phyloP scores from a whole-genome alignment of 148 eudicot genomes.

The Amaranthus hypochondriacus region DNA sequence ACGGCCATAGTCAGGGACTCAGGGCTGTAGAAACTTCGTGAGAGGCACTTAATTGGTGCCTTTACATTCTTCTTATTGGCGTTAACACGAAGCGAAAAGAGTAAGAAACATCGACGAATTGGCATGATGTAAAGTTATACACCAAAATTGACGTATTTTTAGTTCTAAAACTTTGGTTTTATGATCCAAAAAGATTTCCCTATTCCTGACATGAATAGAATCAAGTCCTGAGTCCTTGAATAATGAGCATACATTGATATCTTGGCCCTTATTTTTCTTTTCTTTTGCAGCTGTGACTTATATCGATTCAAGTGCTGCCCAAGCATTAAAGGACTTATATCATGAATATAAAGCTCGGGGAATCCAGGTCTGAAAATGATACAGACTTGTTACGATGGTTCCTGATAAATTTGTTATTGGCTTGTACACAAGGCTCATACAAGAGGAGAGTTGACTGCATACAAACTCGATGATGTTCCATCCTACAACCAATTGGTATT shows the following conservation, averaged over 20 bases:
- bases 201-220: neutral
- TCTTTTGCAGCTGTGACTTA: constrained; percentile 65
- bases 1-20: neutral
- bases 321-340: constrained; percentile 75
- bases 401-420: too few relatives aligned
- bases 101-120: too few relatives aligned
- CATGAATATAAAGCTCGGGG: constrained; percentile 81
- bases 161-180: neutral
- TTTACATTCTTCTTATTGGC: too few relatives aligned
- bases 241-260: neutral
- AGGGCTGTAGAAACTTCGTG: neutral
- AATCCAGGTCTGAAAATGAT: constrained; percentile 55
- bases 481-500: too few relatives aligned
- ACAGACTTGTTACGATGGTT: neutral
- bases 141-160: neutral
- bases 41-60: neutral
- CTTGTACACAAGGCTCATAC: too few relatives aligned
- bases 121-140: neutral
- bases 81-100: too few relatives aligned
- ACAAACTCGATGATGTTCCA: too few relatives aligned
- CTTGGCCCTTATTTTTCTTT: neutral
- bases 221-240: neutral
- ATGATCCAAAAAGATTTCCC: neutral
- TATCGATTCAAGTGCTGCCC: constrained; percentile 84
- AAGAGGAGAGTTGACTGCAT: too few relatives aligned